Base-by-base conservation (phyloP, 208 protist species). In the Leishmania tropica region DNA sequence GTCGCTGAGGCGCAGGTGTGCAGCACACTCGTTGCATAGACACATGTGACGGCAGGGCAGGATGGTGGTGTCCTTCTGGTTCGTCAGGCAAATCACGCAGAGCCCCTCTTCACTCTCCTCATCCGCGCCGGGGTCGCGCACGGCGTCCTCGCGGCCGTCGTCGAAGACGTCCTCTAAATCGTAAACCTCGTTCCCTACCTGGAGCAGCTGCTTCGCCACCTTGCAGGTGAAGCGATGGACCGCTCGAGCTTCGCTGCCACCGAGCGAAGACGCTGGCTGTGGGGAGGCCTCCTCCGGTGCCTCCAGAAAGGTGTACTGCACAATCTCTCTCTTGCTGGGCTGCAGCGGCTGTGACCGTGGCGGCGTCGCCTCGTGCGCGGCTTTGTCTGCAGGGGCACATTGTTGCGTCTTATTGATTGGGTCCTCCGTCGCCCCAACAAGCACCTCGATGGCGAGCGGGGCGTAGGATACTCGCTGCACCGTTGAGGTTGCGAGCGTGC, bases 11-110 rank as follows among this genome's bases (percentile, higher is more conserved):
- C 89, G 85, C 75, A 98, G 85, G 62, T 95, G 86, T 40, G 83
- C 83, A 3, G 94, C 95, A 79, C 97, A 99, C 47, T 94, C 93
- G 74, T 88, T 75, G 87, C 97, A 99, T 6, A 98, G 79, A 65
- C 96, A 98, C 93, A 98, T 92, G 78, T 98, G 96, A 0, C 97
- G 89, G 83, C 97, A 99, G 13, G 97, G 97, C 45, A 98, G 84
- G n/a, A 98, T 85, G 15, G 89, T 94, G 13, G 96, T 98, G 82
- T 98, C 88, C 70, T 90, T 89, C 24, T 71, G 77, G 37, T 97
- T 97, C 10, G 86, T 88, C 21, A 99, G 85, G 80, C 97, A 99
- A 60, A 99, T 87, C 1, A 98, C 94, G 78, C 97, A 99, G 71
- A 92, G 47, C 17, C 87, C 79, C 17, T 56, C 76, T 15, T 89